phyloP scores from a whole-genome alignment of 345 rosid genomes.

The Citrus glauca region DNA sequence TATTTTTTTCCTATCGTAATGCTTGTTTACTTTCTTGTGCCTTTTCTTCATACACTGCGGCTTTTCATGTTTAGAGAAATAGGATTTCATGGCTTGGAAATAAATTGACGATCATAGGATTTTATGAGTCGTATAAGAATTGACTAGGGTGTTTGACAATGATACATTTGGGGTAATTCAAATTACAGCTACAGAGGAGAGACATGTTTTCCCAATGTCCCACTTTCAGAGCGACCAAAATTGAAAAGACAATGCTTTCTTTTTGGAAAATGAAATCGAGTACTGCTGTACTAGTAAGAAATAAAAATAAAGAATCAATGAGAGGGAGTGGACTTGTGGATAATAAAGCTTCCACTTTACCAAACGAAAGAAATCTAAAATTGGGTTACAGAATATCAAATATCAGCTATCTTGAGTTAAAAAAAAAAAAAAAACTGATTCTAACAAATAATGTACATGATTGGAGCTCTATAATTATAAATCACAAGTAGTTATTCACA shows the following conservation, averaged over 20 bases:
- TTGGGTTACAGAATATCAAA: background rate
- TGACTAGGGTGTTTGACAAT: background rate
- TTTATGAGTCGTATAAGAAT: background rate
- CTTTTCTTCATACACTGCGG: too few species aligned
- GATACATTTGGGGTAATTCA: background rate
- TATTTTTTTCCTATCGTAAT: background rate
- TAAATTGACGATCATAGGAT: background rate
- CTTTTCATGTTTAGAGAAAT: background rate
- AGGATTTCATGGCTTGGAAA: background rate
- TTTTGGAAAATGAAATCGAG: background rate
- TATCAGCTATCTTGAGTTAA: background rate
- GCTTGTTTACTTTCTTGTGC: background rate
- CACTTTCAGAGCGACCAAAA: too few species aligned
- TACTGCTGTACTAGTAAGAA: background rate
- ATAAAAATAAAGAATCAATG: background rate
- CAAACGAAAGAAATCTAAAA: background rate
- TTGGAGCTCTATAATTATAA: background rate
- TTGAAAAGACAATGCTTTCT: background rate
- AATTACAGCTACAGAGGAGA: background rate
- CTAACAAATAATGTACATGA: constrained; percentile 3
- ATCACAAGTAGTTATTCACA: constrained; percentile 4
- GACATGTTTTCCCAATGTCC: background rate
- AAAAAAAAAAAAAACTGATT: background rate
- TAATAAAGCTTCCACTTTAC: background rate
- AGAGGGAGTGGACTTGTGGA: background rate